phyloP scores from a whole-genome alignment of 257 asterid genomes.

The Penstemon davidsonii region DNA sequence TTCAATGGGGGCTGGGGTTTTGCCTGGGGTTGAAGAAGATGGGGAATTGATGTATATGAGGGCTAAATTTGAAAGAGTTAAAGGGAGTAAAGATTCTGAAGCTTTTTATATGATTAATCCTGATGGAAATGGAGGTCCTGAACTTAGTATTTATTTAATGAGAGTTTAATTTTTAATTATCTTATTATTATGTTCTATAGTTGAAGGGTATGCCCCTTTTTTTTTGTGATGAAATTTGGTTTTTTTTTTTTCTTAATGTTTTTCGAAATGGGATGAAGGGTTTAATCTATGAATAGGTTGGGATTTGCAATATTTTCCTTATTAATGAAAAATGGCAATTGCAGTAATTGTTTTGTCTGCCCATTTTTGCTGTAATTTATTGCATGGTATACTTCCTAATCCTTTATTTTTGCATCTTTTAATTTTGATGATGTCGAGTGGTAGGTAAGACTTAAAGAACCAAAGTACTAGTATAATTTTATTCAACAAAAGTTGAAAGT shows the following conservation, averaged over 20 bases:
- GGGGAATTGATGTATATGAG: constrained; percentile 96
- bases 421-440: no score
- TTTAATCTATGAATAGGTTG: constrained; percentile 42
- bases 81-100: constrained; percentile 89
- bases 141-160: constrained; percentile 83
- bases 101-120: constrained; percentile 99
- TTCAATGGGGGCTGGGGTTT: constrained; percentile 95
- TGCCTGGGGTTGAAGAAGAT: constrained; percentile 57
- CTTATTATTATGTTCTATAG: not conserved
- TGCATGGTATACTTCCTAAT: not conserved
- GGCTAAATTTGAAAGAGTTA: constrained; percentile 91
- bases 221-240: constrained; percentile 1
- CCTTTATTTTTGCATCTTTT: no score
- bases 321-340: constrained; percentile 13
- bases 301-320: constrained; percentile 13
- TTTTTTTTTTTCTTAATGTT: constrained; percentile 3
- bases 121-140: constrained; percentile 92
- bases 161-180: constrained; percentile 45
- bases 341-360: constrained; percentile 29
- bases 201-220: not conserved
- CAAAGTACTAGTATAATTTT: no score
- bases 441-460: no score
- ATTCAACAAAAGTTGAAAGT: no score
- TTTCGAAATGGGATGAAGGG: constrained; percentile 26
- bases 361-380: constrained; percentile 20